These are phyloP conservation scores for Plectosphaerella cucumerina DNA, from an alignment of 2,329 filamentous ascomycete genomes.

Conservation along the genomic window DNA sequence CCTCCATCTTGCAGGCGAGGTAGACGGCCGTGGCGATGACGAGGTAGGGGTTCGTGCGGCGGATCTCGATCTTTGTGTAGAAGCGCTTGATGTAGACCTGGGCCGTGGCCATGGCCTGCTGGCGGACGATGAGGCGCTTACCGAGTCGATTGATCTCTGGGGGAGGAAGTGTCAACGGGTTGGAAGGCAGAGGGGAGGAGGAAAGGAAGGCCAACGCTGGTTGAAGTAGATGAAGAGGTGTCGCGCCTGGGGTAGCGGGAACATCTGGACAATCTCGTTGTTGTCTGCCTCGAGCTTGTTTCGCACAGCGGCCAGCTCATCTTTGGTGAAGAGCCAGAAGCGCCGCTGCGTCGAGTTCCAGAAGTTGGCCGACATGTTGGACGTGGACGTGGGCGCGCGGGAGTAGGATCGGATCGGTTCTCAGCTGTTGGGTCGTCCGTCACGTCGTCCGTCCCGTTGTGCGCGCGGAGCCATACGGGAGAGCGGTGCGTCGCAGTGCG, in stretches of 20 bases:
- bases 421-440: no score
- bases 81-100: constrained; percentile 94
- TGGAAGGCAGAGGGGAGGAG: background rate
- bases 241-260: constrained; percentile 74
- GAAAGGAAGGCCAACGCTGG: constrained; percentile 53
- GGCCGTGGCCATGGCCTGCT: constrained; percentile 90
- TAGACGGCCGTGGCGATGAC: constrained; percentile 92
- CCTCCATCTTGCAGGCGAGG: constrained; percentile 96
- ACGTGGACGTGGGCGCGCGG: background rate
- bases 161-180: constrained; percentile 6
- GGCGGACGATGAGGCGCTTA: constrained; percentile 77
- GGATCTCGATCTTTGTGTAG: constrained; percentile 86
- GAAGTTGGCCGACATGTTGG: constrained; percentile 84
- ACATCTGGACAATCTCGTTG: constrained; percentile 68
- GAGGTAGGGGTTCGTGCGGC: constrained; percentile 88
- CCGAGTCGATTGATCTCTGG: constrained; percentile 77
- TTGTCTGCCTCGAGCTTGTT: constrained; percentile 75
- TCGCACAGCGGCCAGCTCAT: constrained; percentile 71
- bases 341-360: constrained; percentile 92
- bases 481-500: no score
- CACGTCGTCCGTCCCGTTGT: no score
- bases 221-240: constrained; percentile 91
- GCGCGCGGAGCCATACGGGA: no score
- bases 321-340: constrained; percentile 74
- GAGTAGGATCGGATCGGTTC: no score